Evolutionary conservation across 306 rosid genomes (phyloP).

Genomic region (Dicorynia guianensis): DNA sequence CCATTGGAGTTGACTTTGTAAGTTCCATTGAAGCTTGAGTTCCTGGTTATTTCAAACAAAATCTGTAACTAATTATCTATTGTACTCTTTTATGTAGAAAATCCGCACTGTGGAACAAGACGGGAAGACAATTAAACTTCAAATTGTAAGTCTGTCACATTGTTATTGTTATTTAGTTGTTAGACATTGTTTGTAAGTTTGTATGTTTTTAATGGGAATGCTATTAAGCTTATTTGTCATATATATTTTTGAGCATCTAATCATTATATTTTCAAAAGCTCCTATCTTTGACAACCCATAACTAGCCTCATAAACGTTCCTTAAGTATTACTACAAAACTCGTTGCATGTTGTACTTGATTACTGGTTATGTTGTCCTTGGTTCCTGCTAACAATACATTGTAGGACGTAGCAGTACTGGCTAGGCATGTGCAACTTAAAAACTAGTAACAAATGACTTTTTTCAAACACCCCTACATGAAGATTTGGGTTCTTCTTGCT

Average conservation of each 20-base stretch:
- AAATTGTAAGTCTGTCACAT: constrained; percentile 65
- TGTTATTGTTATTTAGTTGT: constrained; percentile 24
- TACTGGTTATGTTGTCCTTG: constrained; percentile 12
- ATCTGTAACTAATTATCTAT: constrained; percentile 36
- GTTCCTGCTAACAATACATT: constrained; percentile 25
- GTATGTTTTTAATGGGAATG: constrained; percentile 33
- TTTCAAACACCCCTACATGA: background rate
- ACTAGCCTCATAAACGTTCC: background rate
- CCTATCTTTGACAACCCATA: background rate
- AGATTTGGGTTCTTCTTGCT: constrained; percentile 30
- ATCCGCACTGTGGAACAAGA: constrained; percentile 96
- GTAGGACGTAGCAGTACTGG: background rate
- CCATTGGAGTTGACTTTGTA: constrained; percentile 99
- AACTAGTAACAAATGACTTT: background rate
- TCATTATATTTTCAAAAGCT: background rate
- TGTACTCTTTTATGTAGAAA: constrained; percentile 60
- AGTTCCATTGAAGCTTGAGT: constrained; percentile 42
- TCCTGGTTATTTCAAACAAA: constrained; percentile 7
- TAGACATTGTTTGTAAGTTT: background rate
- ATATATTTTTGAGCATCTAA: constrained; percentile 14
- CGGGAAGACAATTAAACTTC: constrained; percentile 93
- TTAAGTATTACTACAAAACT: background rate
- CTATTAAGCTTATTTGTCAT: background rate
- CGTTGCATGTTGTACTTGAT: constrained; percentile 24
- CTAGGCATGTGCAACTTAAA: background rate